These are phyloP conservation scores for Ceratocystis eucalypticola DNA, from an alignment of 2,329 filamentous ascomycete species.

Conservation along the genomic window DNA sequence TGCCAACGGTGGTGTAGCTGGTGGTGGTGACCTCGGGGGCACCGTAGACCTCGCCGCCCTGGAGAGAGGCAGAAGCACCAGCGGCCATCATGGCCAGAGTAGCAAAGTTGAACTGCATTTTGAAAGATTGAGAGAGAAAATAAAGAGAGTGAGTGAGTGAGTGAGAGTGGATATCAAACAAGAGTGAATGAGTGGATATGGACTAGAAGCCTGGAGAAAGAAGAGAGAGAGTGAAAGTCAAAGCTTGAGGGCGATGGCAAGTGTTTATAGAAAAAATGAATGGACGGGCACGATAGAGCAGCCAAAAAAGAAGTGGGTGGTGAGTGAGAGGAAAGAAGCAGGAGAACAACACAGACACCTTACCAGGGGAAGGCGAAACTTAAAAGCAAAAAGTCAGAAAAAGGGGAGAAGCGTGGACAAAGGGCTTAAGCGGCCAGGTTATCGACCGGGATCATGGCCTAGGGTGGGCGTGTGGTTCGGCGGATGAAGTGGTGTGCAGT, in stretches of 20 bases:
- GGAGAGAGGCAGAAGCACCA: conserved; percentile 7
- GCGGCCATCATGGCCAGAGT: conserved; percentile 16
- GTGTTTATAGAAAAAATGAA: conserved; percentile 15
- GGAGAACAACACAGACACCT: conserved; percentile 10
- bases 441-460: not conserved
- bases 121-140: not conserved
- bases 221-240: not conserved
- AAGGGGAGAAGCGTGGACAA: conserved; percentile 1
- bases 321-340: conserved; percentile 10
- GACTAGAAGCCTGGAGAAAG: conserved; percentile 1
- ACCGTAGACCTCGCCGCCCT: conserved; percentile 1
- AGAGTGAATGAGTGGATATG: conserved; percentile 6
- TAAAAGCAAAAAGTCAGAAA: conserved; percentile 14
- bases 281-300: conserved; percentile 15
- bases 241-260: not conserved
- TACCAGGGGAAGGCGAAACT: conserved; percentile 16
- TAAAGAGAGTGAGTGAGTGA: not conserved
- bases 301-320: conserved; percentile 1
- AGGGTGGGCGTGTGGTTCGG: not conserved
- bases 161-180: conserved; percentile 11
- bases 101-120: conserved; percentile 19
- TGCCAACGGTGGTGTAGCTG: conserved; percentile 7
- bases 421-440: not conserved
- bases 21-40: not conserved
- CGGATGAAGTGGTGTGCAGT: not conserved